phyloP scores from a whole-genome alignment of 2,329 filamentous ascomycete genomes.

The Taxawa tesnikishii region DNA sequence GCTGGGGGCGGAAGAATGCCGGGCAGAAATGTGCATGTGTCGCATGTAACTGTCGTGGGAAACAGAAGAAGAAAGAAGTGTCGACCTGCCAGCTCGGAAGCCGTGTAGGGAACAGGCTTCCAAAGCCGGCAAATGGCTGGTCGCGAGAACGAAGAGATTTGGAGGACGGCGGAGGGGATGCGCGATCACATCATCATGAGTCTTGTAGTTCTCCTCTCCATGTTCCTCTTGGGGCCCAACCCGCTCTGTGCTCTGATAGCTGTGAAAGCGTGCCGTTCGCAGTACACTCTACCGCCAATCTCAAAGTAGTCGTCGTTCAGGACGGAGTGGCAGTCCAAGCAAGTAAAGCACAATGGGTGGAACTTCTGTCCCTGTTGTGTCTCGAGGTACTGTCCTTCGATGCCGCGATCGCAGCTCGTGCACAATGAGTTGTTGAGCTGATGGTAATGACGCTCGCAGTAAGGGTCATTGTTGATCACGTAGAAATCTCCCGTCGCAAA shows the following conservation, averaged over 20 bases:
- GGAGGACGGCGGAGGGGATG: too few species aligned
- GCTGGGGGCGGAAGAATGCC: too few species aligned
- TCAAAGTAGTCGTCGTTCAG: conserved; percentile 85
- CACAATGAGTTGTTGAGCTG: conserved; percentile 81
- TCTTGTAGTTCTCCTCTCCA: conserved; percentile 20
- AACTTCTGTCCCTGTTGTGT: conserved; percentile 69
- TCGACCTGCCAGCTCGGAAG: too few species aligned
- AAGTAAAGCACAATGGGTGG: conserved; percentile 78
- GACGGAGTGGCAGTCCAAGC: conserved; percentile 61
- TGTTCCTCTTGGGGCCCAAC: conserved; percentile 5
- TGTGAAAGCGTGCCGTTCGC: conserved; percentile 68
- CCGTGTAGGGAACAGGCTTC: too few species aligned
- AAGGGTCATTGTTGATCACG: conserved; percentile 74
- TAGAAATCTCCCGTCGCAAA: conserved; percentile 89
- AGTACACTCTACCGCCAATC: conserved; percentile 66
- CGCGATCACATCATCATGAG: conserved; percentile 23
- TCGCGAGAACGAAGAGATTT: too few species aligned
- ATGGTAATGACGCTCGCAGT: conserved; percentile 89
- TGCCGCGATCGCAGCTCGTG: conserved; percentile 64
- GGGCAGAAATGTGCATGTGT: too few species aligned
- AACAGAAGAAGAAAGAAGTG: too few species aligned
- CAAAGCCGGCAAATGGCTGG: too few species aligned
- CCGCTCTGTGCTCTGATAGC: conserved; percentile 5
- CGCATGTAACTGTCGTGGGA: too few species aligned
- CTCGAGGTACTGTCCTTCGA: conserved; percentile 88